Conservation (phyloP, 2,329 filamentous ascomycete genomes). For the Claviceps sp. region DNA sequence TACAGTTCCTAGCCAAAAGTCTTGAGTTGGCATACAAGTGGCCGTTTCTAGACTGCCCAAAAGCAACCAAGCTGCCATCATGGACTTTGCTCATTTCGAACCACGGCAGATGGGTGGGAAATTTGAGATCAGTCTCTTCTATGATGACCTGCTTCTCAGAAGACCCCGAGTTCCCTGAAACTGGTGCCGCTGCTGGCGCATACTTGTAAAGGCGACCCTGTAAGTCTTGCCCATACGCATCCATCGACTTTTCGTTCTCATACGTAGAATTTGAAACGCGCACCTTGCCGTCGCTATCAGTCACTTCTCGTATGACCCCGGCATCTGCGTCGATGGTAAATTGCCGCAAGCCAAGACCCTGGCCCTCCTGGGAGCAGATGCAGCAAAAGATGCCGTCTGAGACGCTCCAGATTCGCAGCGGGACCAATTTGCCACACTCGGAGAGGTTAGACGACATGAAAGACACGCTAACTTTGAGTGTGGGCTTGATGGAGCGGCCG, state of each 20-base stretch:
- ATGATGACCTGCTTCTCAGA: slow-evolving; percentile 4
- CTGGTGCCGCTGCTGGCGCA: slow-evolving; percentile 13
- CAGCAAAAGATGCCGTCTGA: slow-evolving; percentile 16
- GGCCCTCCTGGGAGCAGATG: slow-evolving; percentile 18
- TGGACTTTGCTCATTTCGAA: slow-evolving; percentile 32
- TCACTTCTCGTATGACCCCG: slow-evolving; percentile 7
- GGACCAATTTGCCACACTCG: slow-evolving; percentile 12
- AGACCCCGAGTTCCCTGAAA: neutral
- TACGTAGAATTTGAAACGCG: slow-evolving; percentile 19
- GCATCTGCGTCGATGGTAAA: slow-evolving; percentile 9
- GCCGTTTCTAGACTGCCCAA: slow-evolving; percentile 63
- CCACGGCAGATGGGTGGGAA: slow-evolving; percentile 38
- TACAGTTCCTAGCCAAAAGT: slow-evolving; percentile 72
- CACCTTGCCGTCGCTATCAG: slow-evolving; percentile 8
- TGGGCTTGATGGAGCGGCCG: slow-evolving; percentile 33
- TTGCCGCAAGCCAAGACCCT: slow-evolving; percentile 10
- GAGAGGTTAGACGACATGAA: slow-evolving; percentile 19
- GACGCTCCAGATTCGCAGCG: slow-evolving; percentile 20
- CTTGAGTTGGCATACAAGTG: slow-evolving; percentile 65
- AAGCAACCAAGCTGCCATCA: slow-evolving; percentile 26
- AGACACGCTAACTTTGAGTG: slow-evolving; percentile 24
- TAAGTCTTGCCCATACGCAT: slow-evolving; percentile 32
- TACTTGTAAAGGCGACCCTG: slow-evolving; percentile 32
- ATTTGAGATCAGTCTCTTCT: slow-evolving; percentile 23
- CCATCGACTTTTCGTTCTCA: slow-evolving; percentile 15